Evolutionary conservation across 768 basidiomycete genomes (phyloP).

Genomic region (Phylloporus arenicola): DNA sequence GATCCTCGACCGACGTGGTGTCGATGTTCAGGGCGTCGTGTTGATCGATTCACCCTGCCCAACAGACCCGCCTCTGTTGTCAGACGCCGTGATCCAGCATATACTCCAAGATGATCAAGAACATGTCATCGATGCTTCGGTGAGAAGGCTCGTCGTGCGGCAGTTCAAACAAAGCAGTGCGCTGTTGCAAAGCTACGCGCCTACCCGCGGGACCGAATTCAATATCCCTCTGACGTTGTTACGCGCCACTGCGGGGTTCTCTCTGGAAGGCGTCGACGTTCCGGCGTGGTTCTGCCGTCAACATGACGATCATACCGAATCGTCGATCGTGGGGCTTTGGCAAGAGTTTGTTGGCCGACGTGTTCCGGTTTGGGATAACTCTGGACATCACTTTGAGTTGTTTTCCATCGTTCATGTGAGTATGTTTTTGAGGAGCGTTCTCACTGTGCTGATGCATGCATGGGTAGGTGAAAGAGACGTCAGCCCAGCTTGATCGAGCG

Average conservation of each 20-base stretch:
- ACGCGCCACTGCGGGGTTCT: slow-evolving; percentile 47
- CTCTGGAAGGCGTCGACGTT: slow-evolving; percentile 31
- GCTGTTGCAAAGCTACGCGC: slow-evolving; percentile 45
- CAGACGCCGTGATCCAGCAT: slow-evolving; percentile 47
- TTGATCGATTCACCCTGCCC: slow-evolving; percentile 68
- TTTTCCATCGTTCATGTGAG: slow-evolving; percentile 51
- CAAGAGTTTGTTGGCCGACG: slow-evolving; percentile 33
- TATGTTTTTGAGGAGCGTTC: not conserved
- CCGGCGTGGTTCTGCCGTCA: slow-evolving; percentile 20
- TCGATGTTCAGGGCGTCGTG: slow-evolving; percentile 50
- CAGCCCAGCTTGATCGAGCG: slow-evolving; percentile 18
- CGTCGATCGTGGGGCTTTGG: slow-evolving; percentile 41
- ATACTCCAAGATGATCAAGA: slow-evolving; percentile 32
- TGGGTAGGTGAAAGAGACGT: slow-evolving; percentile 19
- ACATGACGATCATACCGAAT: not conserved
- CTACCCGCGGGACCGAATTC: slow-evolving; percentile 11
- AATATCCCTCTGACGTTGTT: slow-evolving; percentile 43
- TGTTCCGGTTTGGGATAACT: slow-evolving; percentile 48
- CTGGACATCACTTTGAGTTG: slow-evolving; percentile 61
- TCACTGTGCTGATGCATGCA: not conserved
- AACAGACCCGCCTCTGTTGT: slow-evolving; percentile 44
- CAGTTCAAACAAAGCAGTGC: slow-evolving; percentile 48
- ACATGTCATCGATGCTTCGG: slow-evolving; percentile 25
- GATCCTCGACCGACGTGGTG: slow-evolving; percentile 37
- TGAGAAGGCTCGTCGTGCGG: slow-evolving; percentile 34